Base-by-base conservation (phyloP, 2,329 filamentous ascomycete species). In the Remersonia thermophila region DNA sequence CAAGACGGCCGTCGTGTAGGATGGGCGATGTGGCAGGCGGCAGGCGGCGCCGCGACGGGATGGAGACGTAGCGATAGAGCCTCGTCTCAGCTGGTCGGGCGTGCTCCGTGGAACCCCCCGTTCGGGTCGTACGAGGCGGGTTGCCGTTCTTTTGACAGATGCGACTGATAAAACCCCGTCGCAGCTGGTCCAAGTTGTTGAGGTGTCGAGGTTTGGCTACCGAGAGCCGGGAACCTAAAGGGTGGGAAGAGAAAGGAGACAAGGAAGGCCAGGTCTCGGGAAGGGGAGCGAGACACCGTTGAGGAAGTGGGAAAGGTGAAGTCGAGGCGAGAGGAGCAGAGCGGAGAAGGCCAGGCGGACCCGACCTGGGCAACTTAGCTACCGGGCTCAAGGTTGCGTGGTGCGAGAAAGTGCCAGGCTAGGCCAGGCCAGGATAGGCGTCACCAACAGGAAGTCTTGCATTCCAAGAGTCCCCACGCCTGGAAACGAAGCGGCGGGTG, bases 401-500 rank as follows among this genome's bases (percentile, higher is more conserved):
- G 20, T 23, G 5, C 20, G 20, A 23, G 20, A 23, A 42, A 40
- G 43, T 45, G 36, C 38, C 35, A 44, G 39, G 40, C 42, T 46
- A 47, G 43, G 41, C 39, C 30, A 37, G 41, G 5, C 9, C 9
- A 40, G 37, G n/a, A n/a, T n/a, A n/a, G n/a, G n/a, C n/a, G n/a
- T n/a, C n/a, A n/a, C n/a, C n/a, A n/a, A n/a, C n/a, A 23, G 34
- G 27, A 27, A 32, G 33, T 40, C 16, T 42, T 32, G 39, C 40
- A 33, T 37, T 45, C 43, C 37, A 44, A 40, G 41, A 38, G 32
- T 36, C 26, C 39, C 32, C 20, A 40, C 27, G 34, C 32, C 25
- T 36, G 44, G 45, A 45, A 48, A 47, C 47, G 47, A 47, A 23
- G 20, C 43, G 40, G 43, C 41, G 43, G 40, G 37, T 47, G 48